A percentile compares a stretch with the other conserved stretches of the same genome.
phyloP scores from a whole-genome alignment of 2,329 filamentous ascomycete species.

The Mariannaea sp. region DNA sequence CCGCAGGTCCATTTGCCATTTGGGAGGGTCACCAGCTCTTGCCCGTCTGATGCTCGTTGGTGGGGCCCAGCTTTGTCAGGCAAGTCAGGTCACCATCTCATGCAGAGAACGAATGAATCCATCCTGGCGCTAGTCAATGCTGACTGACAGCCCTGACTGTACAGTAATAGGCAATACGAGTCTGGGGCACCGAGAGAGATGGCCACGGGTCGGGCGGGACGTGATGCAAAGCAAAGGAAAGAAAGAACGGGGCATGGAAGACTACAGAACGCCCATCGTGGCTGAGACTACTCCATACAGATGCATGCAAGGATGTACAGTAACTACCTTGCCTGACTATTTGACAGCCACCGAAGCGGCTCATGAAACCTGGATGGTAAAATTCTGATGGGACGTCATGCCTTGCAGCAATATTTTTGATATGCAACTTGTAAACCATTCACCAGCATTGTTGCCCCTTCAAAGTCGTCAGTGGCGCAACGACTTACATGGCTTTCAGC shows the following conservation, averaged over 20 bases:
- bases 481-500: too few species aligned
- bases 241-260: not conserved
- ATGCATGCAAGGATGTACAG: too few species aligned
- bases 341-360: too few species aligned
- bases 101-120: not conserved
- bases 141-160: conserved; percentile 7
- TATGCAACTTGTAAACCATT: too few species aligned
- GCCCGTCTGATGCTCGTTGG: conserved; percentile 14
- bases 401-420: too few species aligned
- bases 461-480: too few species aligned
- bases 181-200: not conserved
- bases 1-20: not conserved
- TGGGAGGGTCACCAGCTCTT: conserved; percentile 15
- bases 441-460: too few species aligned
- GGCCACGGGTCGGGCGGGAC: conserved; percentile 10
- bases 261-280: conserved; percentile 7
- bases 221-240: not conserved
- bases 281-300: conserved; percentile 7
- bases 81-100: conserved; percentile 6
- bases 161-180: not conserved
- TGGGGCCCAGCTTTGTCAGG: conserved; percentile 11
- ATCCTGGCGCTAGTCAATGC: conserved; percentile 7
- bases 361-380: too few species aligned
- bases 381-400: too few species aligned
- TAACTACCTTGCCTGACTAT: too few species aligned